These are phyloP conservation scores for Globisporangium ultimum DNA, from an alignment of 352 stramenopile genomes.

Conservation along the genomic window DNA sequence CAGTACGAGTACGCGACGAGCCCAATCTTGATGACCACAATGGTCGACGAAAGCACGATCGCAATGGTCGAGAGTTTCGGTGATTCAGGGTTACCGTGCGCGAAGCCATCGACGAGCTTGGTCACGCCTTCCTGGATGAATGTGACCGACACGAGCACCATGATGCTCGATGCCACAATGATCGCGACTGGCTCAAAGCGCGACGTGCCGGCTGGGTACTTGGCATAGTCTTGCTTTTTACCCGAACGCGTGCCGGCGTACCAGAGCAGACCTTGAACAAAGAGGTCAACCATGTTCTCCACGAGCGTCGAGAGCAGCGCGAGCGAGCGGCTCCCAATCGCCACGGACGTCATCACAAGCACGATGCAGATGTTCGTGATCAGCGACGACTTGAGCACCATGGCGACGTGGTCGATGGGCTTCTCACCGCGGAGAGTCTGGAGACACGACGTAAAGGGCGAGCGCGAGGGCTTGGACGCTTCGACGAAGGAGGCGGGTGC, in stretches of 20 bases:
- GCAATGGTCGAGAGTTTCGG: conserved; percentile 86
- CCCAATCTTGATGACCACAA: conserved; percentile 66
- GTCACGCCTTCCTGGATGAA: conserved; percentile 61
- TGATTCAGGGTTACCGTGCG: conserved; percentile 52
- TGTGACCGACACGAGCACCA: conserved; percentile 89
- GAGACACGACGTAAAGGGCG: conserved; percentile 14
- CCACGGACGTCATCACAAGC: conserved; percentile 66
- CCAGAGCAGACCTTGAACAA: conserved; percentile 87
- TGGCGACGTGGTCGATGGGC: conserved; percentile 47
- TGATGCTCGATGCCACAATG: conserved; percentile 89
- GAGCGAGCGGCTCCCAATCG: conserved; percentile 77
- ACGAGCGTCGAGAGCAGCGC: conserved; percentile 89
- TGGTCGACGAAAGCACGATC: conserved; percentile 71
- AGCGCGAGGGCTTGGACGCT: conserved; percentile 8
- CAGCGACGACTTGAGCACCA: conserved; percentile 54
- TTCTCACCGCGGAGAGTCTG: conserved; percentile 31
- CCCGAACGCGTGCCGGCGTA: conserved; percentile 84
- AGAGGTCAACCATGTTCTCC: conserved; percentile 92
- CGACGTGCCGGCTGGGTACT: conserved; percentile 91
- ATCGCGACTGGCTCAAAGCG: conserved; percentile 92
- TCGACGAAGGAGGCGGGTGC: background rate
- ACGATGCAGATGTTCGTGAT: conserved; percentile 65
- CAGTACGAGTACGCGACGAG: conserved; percentile 64
- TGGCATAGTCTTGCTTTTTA: conserved; percentile 76
- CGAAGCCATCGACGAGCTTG: conserved; percentile 46